A percentile compares a stretch with the other conserved stretches of the same genome.
Conservation (phyloP, 2,329 filamentous ascomycete genomes). For the Bipolaris cookei region DNA sequence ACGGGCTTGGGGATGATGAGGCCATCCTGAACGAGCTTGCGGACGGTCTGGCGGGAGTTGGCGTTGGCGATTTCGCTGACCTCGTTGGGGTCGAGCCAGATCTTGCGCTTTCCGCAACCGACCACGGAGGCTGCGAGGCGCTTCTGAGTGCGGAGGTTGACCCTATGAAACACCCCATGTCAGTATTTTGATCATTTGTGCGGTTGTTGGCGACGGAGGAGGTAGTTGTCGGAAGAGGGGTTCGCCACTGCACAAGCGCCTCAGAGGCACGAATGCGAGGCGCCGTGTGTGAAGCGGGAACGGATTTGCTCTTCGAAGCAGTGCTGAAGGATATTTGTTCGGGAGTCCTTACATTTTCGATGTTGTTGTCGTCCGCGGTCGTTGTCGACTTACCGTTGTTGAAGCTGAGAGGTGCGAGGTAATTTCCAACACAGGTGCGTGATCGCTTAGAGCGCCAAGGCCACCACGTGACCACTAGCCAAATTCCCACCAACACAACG, state of each 20-base stretch:
- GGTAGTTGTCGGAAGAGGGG: conserved; percentile 42
- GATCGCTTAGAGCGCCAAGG: conserved; percentile 19
- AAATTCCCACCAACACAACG: conserved; percentile 7
- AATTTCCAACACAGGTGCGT: conserved; percentile 14
- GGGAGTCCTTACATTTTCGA: conserved; percentile 52
- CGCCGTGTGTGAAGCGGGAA: conserved; percentile 24
- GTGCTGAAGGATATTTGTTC: conserved; percentile 23
- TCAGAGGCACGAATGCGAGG: conserved; percentile 30
- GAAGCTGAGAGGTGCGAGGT: conserved; percentile 8
- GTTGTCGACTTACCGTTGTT: conserved; percentile 25
- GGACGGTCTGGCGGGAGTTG: conserved; percentile 99
- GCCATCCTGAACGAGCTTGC: conserved; percentile 99
- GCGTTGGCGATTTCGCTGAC: conserved; percentile 99
- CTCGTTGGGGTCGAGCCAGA: conserved; percentile 99
- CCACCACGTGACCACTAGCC: conserved; percentile 14
- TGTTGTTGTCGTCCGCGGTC: conserved; percentile 48
- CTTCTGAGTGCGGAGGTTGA: conserved; percentile 99
- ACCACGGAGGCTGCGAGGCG: conserved; percentile 98
- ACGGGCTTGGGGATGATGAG: conserved; percentile 99
- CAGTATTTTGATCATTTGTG: conserved; percentile 35
- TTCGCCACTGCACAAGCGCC: conserved; percentile 41
- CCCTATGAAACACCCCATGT: conserved; percentile 65
- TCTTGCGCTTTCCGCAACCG: conserved; percentile 99
- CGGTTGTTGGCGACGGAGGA: conserved; percentile 26
- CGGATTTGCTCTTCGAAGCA: conserved; percentile 28